phyloP scores from a whole-genome alignment of 805 yeast genomes.

The Saccharomycopsis schoenii region DNA sequence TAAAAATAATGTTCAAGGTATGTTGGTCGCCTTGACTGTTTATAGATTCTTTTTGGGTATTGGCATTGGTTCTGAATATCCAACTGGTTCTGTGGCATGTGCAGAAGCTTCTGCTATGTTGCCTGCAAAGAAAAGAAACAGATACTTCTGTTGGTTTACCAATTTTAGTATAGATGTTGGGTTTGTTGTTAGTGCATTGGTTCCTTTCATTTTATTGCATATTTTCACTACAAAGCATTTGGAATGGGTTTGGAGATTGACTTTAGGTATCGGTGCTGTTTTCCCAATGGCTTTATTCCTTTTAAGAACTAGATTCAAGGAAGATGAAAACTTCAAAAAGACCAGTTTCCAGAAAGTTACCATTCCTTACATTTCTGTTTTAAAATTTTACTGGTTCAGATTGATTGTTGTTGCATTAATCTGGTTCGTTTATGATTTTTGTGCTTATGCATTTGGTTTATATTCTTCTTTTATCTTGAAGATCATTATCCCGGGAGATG shows the following conservation, averaged over 20 bases:
- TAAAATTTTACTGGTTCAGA: slow-evolving; percentile 82
- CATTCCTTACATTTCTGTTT: slow-evolving; percentile 57
- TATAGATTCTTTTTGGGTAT: slow-evolving; percentile 83
- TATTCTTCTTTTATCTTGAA: slow-evolving; percentile 66
- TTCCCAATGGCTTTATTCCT: slow-evolving; percentile 74
- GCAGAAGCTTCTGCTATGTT: slow-evolving; percentile 79
- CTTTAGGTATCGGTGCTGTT: slow-evolving; percentile 83
- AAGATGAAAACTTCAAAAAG: slow-evolving; percentile 62
- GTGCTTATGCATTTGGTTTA: slow-evolving; percentile 78
- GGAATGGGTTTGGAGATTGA: slow-evolving; percentile 83
- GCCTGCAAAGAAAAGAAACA: slow-evolving; percentile 76
- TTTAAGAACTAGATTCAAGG: slow-evolving; percentile 66
- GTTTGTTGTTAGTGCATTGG: slow-evolving; percentile 74
- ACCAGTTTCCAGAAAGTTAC: slow-evolving; percentile 53
- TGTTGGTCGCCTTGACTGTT: slow-evolving; percentile 74
- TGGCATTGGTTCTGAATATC: slow-evolving; percentile 93
- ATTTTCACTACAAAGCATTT: slow-evolving; percentile 64
- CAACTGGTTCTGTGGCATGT: slow-evolving; percentile 87
- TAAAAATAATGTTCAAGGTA: slow-evolving; percentile 53
- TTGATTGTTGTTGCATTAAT: slow-evolving; percentile 57
- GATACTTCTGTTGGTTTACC: slow-evolving; percentile 86
- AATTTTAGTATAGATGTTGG: slow-evolving; percentile 82
- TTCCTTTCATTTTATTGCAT: slow-evolving; percentile 79
- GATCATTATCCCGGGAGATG: slow-evolving; percentile 45
- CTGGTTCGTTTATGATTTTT: slow-evolving; percentile 90